phyloP scores from a whole-genome alignment of 495 filamentous ascomycete genomes.

The Tuber umbilicatum region DNA sequence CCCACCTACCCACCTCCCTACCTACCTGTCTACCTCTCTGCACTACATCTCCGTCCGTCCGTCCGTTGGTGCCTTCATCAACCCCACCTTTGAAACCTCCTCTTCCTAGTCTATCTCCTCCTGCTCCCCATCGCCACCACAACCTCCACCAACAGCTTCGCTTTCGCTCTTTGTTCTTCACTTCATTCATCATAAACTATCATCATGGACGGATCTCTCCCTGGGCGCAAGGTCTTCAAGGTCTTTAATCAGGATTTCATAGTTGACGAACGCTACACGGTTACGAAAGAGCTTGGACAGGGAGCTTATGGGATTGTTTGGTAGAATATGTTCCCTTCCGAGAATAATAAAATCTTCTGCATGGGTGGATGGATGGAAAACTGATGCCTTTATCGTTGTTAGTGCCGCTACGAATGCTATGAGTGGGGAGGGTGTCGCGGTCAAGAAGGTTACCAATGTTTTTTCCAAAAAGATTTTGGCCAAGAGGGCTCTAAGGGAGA shows the following conservation, averaged over 20 bases:
- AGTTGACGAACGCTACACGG: constrained; percentile 94
- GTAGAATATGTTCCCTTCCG: constrained; percentile 48
- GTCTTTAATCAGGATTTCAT: constrained; percentile 99
- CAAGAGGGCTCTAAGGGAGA: constrained; percentile 93
- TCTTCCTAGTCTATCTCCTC: background rate
- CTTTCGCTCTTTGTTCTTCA: background rate
- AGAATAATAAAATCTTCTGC: background rate
- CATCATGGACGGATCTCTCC: constrained; percentile 47
- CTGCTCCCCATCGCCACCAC: background rate
- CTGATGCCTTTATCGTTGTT: constrained; percentile 18
- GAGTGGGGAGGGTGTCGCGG: constrained; percentile 91
- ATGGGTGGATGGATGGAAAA: background rate
- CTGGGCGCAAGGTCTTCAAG: constrained; percentile 94
- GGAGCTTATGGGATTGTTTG: constrained; percentile 98
- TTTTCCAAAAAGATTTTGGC: constrained; percentile 99
- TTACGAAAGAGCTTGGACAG: constrained; percentile 97
- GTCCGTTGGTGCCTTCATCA: background rate
- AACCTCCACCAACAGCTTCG: background rate
- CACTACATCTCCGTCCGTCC: background rate
- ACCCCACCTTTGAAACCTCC: background rate
- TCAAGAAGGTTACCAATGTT: constrained; percentile 99
- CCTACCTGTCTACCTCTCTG: background rate
- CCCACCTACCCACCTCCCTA: background rate
- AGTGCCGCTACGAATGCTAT: constrained; percentile 88
- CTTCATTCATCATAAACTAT: constrained; percentile 6